Evolutionary conservation across 768 basidiomycete species (phyloP), one percentile per base, ranked within the genome.

Genomic region (Boletus sp.): DNA sequence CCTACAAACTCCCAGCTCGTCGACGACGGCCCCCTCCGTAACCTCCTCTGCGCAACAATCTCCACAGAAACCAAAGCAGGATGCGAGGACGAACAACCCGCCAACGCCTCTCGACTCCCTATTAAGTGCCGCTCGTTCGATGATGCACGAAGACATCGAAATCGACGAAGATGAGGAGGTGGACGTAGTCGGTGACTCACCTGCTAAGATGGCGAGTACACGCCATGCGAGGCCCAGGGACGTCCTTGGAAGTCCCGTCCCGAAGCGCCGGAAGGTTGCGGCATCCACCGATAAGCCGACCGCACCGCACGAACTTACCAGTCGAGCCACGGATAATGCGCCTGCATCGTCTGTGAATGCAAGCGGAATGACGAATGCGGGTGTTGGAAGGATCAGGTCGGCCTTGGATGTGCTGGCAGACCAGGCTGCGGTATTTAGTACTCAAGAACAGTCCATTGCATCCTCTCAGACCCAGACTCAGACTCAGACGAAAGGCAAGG

Each of bases 371-470:
- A 37, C 42, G 20, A 56, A 46, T 36, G 28, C 52, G n/a, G 55
- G 53, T 47, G 47, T 15, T 29, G 66, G 64, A 33, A 63, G 76
- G 47, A 70, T 78, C 46, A 74, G 71, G 57, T 82, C 82, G 57
- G 88, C 84, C 7, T 72, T 90, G 64, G 87, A 90, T 63, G 86
- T 90, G 8, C 73, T 90, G 35, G 89, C 88, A 1, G 87, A 89
- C 61, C 86, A 89, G 66, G 86, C 89, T 4, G 84, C 84, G 8
- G 82, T 73, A 15, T 80, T 81, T 69, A 70, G 75, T 68, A 67
- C 77, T 62, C 58, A 75, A 64, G 66, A 75, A 59, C 68, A 65
- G 53, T 17, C 60, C 5, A n/a, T 39, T 5, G 15, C 51, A 18
- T 47, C 30, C 17, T 24, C 42, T 15, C 61, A 57, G 30, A 11